phyloP scores from a whole-genome alignment of 768 basidiomycete species.

The Rickenella mellea region DNA sequence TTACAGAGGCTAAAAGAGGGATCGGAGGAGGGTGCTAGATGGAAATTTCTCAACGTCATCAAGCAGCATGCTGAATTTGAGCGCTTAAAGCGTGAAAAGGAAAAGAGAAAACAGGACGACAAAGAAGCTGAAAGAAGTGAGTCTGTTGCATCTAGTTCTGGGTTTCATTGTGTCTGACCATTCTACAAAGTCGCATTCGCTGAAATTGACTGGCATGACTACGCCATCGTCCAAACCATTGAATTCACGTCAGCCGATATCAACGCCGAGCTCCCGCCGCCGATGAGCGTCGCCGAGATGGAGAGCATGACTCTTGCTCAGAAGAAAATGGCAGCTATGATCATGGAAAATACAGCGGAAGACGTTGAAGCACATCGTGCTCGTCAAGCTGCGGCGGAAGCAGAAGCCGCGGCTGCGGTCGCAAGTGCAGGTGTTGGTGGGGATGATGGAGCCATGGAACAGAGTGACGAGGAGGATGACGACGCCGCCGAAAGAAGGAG shows the following conservation, averaged over 20 bases:
- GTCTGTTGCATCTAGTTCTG: conserved; percentile 20
- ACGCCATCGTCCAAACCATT: conserved; percentile 95
- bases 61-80: conserved; percentile 84
- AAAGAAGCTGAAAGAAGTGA: conserved; percentile 82
- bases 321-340: conserved; percentile 96
- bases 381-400: conserved; percentile 76
- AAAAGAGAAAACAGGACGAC: conserved; percentile 82
- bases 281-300: conserved; percentile 90
- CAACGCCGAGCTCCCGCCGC: conserved; percentile 86
- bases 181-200: conserved; percentile 69
- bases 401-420: conserved; percentile 75
- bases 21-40: conserved; percentile 55
- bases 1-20: conserved; percentile 62
- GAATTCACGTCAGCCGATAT: conserved; percentile 94
- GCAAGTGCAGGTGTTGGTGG: conserved; percentile 51
- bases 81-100: conserved; percentile 69
- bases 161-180: conserved; percentile 3
- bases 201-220: conserved; percentile 99
- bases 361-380: conserved; percentile 78
- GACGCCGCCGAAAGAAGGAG: conserved; percentile 47
- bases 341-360: conserved; percentile 90
- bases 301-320: conserved; percentile 95
- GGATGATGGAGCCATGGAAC: conserved; percentile 68
- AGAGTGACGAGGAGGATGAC: conserved; percentile 75
- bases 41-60: conserved; percentile 72